Evolutionary conservation across 2,329 filamentous ascomycete genomes (phyloP).

Genomic region (Fusarium temperatum): DNA sequence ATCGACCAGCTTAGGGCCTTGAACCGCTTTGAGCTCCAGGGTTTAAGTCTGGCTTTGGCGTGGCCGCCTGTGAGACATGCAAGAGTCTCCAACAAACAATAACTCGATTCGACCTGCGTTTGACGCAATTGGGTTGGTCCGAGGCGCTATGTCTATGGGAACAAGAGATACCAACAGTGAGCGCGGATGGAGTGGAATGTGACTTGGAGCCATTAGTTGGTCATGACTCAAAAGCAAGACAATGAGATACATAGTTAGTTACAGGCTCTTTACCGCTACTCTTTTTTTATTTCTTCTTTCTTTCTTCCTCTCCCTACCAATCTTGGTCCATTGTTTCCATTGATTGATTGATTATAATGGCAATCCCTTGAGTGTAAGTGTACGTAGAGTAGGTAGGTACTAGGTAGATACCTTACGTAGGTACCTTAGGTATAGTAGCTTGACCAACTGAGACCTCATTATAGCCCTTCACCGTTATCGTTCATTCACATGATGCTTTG

Average conservation of each 20-base stretch:
- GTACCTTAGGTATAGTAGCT: background rate
- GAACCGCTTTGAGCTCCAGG: conserved; percentile 25
- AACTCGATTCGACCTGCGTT: background rate
- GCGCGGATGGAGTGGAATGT: conserved; percentile 39
- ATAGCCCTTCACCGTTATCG: background rate
- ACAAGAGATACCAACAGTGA: conserved; percentile 24
- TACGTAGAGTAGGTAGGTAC: background rate
- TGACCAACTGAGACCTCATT: background rate
- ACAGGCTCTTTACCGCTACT: conserved; percentile 14
- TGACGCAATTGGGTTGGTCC: conserved; percentile 40
- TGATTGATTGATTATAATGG: background rate
- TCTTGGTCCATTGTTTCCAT: background rate
- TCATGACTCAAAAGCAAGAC: conserved; percentile 42
- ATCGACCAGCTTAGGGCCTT: background rate
- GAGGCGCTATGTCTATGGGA: conserved; percentile 22
- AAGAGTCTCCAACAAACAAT: background rate
- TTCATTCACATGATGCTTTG: conserved; percentile 40
- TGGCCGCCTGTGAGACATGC: conserved; percentile 33
- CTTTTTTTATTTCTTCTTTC: background rate
- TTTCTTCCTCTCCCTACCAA: background rate
- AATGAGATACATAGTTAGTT: conserved; percentile 11
- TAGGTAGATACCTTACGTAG: background rate
- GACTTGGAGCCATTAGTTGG: conserved; percentile 22
- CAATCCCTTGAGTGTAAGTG: background rate
- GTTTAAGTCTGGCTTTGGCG: conserved; percentile 25